Evolutionary conservation across 495 filamentous ascomycete species (phyloP).

Genomic region (Podospora appendiculata): DNA sequence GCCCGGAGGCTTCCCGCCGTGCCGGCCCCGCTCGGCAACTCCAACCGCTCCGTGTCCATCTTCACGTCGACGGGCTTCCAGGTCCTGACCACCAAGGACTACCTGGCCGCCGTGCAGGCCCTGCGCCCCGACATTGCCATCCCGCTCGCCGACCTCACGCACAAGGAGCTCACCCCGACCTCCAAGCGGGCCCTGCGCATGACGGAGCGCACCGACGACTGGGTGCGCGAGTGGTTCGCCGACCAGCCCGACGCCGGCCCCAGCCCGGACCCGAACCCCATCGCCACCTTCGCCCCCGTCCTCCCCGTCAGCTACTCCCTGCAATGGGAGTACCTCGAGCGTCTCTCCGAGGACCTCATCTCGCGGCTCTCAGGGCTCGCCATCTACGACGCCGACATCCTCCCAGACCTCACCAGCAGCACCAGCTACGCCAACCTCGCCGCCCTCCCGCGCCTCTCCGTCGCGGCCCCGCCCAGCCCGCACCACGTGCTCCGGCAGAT

Average conservation of each 20-base stretch:
- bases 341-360: constrained; percentile 44
- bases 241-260: constrained; percentile 41
- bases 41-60: constrained; percentile 61
- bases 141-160: constrained; percentile 66
- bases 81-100: constrained; percentile 57
- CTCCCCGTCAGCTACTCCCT: constrained; percentile 65
- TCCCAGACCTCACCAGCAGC: constrained; percentile 49
- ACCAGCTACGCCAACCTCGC: constrained; percentile 38
- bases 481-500: constrained; percentile 69
- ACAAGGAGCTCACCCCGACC: constrained; percentile 45
- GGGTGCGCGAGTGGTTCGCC: constrained; percentile 65
- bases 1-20: constrained; percentile 73
- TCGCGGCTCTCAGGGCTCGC: constrained; percentile 69
- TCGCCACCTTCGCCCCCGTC: constrained; percentile 67
- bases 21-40: constrained; percentile 63
- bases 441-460: constrained; percentile 61
- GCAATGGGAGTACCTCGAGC: constrained; percentile 69
- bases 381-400: constrained; percentile 66
- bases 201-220: constrained; percentile 76
- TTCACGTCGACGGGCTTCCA: constrained; percentile 80
- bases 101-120: constrained; percentile 49
- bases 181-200: constrained; percentile 70
- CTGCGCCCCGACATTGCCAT: constrained; percentile 77
- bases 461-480: constrained; percentile 59
- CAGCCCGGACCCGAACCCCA: constrained; percentile 20